Conservation (phyloP, 1,139 yeast genomes). For the Scheffersomyces segobiensis region DNA sequence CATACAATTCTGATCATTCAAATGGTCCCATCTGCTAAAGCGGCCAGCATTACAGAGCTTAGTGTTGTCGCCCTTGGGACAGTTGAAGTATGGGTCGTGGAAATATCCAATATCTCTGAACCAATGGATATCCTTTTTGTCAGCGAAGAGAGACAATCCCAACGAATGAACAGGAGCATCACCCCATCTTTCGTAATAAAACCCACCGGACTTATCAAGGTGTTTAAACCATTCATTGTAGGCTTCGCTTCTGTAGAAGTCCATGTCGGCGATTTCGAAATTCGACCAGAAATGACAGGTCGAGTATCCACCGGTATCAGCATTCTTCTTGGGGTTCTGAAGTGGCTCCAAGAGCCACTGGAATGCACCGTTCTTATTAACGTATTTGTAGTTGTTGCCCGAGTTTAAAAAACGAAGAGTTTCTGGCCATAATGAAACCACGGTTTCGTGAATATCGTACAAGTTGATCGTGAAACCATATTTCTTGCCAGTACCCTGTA, state of each 20-base stretch:
- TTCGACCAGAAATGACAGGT: constrained; percentile 91
- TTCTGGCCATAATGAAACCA: constrained; percentile 67
- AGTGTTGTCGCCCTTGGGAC: constrained; percentile 52
- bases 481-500: constrained; percentile 61
- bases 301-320: constrained; percentile 65
- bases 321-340: constrained; percentile 58
- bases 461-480: constrained; percentile 72
- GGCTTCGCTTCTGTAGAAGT: constrained; percentile 68
- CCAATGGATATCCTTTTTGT: constrained; percentile 74
- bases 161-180: constrained; percentile 87
- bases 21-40: constrained; percentile 42
- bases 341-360: constrained; percentile 71
- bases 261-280: constrained; percentile 81
- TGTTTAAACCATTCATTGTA: constrained; percentile 64
- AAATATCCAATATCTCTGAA: constrained; percentile 83
- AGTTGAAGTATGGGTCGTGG: constrained; percentile 73
- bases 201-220: constrained; percentile 71
- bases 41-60: constrained; percentile 42
- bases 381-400: constrained; percentile 61
- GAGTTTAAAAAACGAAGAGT: constrained; percentile 57
- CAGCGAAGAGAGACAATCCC: constrained; percentile 74
- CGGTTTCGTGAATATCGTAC: constrained; percentile 67
- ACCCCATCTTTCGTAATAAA: constrained; percentile 89
- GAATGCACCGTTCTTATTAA: constrained; percentile 59
- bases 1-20: constrained; percentile 70